Evolutionary conservation across 2,329 filamentous ascomycete genomes (phyloP).

Genomic region (Chaetomiaceae sp.): DNA sequence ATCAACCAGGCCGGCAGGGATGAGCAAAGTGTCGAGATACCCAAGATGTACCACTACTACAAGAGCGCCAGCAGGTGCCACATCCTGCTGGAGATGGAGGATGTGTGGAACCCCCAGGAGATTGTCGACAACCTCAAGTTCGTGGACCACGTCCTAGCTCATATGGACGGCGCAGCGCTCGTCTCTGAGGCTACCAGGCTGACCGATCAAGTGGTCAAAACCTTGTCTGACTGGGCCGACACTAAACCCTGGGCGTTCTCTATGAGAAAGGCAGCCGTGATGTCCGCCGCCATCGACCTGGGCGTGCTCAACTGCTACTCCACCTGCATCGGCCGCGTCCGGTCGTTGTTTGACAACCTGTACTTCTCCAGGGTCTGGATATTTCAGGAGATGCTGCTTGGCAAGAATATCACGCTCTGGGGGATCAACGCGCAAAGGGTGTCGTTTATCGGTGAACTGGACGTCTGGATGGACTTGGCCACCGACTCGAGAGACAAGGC

Average conservation of each 20-base stretch:
- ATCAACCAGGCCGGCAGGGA: slow-evolving; percentile 3
- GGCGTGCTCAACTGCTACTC: slow-evolving; percentile 12
- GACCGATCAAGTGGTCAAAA: not conserved
- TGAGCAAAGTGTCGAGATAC: slow-evolving; percentile 1
- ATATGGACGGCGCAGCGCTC: slow-evolving; percentile 2
- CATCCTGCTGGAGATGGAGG: slow-evolving; percentile 28
- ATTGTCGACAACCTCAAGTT: slow-evolving; percentile 29
- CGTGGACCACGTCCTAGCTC: slow-evolving; percentile 30
- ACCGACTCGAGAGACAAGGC: slow-evolving; percentile 9
- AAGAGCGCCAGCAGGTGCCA: slow-evolving; percentile 9
- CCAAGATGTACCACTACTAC: slow-evolving; percentile 13
- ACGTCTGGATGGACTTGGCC: slow-evolving; percentile 12
- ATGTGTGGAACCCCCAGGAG: slow-evolving; percentile 27
- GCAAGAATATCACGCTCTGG: slow-evolving; percentile 26
- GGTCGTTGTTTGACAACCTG: slow-evolving; percentile 19
- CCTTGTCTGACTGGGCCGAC: not conserved
- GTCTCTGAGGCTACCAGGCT: not conserved
- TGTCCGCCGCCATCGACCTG: slow-evolving; percentile 3
- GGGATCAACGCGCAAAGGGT: slow-evolving; percentile 12
- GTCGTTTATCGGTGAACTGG: slow-evolving; percentile 4
- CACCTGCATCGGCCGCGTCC: slow-evolving; percentile 1
- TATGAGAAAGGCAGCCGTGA: not conserved
- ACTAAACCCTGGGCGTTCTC: not conserved
- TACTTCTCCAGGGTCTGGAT: slow-evolving; percentile 28
- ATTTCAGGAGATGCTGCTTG: slow-evolving; percentile 29